Evolutionary conservation across 108 stramenopile genomes (phyloP).

Genomic region (Parietichytrium sp.): DNA sequence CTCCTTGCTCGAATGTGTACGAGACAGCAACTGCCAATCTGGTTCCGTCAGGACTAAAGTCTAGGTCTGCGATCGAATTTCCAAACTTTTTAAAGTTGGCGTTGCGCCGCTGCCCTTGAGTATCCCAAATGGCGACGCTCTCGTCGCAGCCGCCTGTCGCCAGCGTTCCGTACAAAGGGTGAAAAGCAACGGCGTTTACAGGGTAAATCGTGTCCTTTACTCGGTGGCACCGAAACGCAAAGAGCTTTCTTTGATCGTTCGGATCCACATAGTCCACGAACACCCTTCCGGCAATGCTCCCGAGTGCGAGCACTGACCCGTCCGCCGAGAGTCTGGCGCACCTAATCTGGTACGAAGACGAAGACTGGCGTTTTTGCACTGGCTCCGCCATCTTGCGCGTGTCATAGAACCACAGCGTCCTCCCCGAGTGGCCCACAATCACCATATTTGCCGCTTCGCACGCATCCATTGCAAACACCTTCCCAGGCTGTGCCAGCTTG

Average conservation of each 20-base stretch:
- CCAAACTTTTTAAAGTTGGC: constrained; percentile 57
- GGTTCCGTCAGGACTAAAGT: constrained; percentile 73
- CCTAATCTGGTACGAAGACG: not conserved
- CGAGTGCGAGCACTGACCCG: constrained; percentile 83
- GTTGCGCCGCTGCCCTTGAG: constrained; percentile 83
- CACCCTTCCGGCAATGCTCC: constrained; percentile 92
- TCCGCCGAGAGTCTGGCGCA: constrained; percentile 47
- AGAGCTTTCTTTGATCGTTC: constrained; percentile 64
- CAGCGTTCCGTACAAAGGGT: constrained; percentile 83
- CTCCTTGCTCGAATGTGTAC: constrained; percentile 97
- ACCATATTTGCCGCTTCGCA: not conserved
- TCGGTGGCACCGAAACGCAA: constrained; percentile 98
- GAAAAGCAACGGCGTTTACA: constrained; percentile 90
- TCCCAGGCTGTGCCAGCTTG: not conserved
- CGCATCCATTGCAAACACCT: constrained; percentile 32
- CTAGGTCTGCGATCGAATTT: constrained; percentile 75
- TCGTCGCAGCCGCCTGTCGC: constrained; percentile 85
- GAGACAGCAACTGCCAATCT: constrained; percentile 84
- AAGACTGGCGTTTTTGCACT: not conserved
- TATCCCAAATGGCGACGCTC: constrained; percentile 94
- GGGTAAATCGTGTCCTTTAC: constrained; percentile 72
- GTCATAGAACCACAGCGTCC: not conserved
- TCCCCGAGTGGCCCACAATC: not conserved
- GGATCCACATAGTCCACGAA: constrained; percentile 82
- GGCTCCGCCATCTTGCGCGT: not conserved